Base-by-base conservation (phyloP, 139 green algal genomes). In the Trebouxia sp. region DNA sequence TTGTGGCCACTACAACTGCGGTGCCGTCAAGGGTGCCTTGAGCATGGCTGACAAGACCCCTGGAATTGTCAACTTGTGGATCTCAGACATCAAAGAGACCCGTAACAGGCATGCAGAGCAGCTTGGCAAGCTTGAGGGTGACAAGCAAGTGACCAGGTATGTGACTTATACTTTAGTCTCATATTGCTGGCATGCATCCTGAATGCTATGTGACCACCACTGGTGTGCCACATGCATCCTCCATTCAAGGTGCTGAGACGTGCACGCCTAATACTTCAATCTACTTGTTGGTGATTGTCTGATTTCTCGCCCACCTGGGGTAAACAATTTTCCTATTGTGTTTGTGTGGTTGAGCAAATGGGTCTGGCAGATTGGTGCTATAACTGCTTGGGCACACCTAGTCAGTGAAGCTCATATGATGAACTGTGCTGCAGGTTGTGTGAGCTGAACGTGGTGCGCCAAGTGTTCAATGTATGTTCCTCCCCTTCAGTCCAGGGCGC, bases 1-100 rank as follows among this genome's bases (percentile, higher is more conserved):
- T 38, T 95, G 91, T 79, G 93, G 93, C 12, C 93, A 97, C 83
- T 93, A 95, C 82, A 88, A 88, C 78, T 96, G 92, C 83, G 93
- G 92, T n/a, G 93, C 92, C 0, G 88, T 90, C 14, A 87, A 85
- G 41, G 91, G 83, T 2, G 89, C 92, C 3, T 83, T 96, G 55
- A 85, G 53, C 14, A 80, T 94, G 77, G 85, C 91, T 38, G 81
- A 42, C 76, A 89, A 88, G 55, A 91, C 88, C 0, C 81, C 80
- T 26, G 85, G 90, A 51, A 76, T 96, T 47, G 88, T 94, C 51
- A 96, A 95, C 84, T 89, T 92, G 74, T 96, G 92, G 92, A 92
- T 96, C 48, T 80, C 85, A 28, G 88, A 91, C 83, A 92, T 94
- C 66, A 87, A 88, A 1, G 82, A 90, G 43, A 85, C 85, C 32